Percentiles rank a stretch among this genome's conserved stretches.
Conservation (phyloP, 352 stramenopile species). For the Pythium monospermum region DNA sequence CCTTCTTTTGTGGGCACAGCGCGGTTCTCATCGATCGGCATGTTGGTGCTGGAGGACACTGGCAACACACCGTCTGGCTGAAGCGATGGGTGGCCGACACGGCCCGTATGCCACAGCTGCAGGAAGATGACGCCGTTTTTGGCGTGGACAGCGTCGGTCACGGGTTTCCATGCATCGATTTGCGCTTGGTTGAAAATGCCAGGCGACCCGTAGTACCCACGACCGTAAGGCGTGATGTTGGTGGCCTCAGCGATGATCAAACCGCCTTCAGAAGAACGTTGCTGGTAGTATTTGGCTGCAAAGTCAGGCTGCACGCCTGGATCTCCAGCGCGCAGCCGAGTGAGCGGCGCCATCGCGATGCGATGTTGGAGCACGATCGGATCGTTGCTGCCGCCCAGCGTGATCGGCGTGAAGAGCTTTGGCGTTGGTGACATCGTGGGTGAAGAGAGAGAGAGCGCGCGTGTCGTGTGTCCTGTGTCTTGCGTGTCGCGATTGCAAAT, state of each 20-base stretch:
- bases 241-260: constrained; percentile 42
- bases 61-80: constrained; percentile 1
- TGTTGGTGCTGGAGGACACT: constrained; percentile 10
- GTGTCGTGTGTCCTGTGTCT: too few species aligned
- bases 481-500: too few species aligned
- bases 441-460: neutral
- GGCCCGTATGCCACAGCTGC: constrained; percentile 74
- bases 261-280: constrained; percentile 25
- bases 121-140: constrained; percentile 53
- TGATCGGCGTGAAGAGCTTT: constrained; percentile 25
- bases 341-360: constrained; percentile 35
- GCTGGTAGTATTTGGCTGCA: constrained; percentile 31
- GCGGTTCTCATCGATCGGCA: constrained; percentile 3
- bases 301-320: constrained; percentile 11
- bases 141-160: constrained; percentile 48
- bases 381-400: constrained; percentile 13
- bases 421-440: neutral
- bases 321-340: constrained; percentile 13
- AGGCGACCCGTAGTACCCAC: constrained; percentile 21
- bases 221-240: constrained; percentile 18
- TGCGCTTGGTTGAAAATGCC: constrained; percentile 37
- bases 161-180: constrained; percentile 29
- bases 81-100: constrained; percentile 32
- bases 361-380: constrained; percentile 29
- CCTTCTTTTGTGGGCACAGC: neutral